A percentile compares a stretch with the other conserved stretches of the same genome.
phyloP scores from a whole-genome alignment of 495 filamentous ascomycete genomes.

The Xylaria acuta region DNA sequence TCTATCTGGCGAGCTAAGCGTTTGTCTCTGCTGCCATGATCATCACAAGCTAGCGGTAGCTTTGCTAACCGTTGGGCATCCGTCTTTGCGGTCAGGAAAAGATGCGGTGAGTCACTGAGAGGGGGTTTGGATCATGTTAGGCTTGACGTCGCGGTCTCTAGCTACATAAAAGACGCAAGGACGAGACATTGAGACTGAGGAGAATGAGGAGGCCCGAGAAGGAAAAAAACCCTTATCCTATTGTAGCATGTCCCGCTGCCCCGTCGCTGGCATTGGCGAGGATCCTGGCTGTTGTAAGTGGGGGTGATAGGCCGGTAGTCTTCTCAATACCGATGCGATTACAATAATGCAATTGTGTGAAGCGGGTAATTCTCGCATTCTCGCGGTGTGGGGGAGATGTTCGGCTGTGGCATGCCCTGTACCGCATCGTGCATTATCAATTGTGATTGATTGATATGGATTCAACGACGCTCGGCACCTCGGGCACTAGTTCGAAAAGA shows the following conservation, averaged over 20 bases:
- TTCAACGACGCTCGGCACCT: constrained; percentile 5
- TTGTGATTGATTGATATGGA: constrained; percentile 14
- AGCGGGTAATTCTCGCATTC: constrained; percentile 22
- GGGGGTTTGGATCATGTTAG: not conserved
- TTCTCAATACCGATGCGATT: constrained; percentile 20
- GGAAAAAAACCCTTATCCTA: constrained; percentile 38
- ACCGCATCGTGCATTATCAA: constrained; percentile 1
- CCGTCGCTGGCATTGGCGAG: constrained; percentile 11
- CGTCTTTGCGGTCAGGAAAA: not conserved
- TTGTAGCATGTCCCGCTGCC: constrained; percentile 12
- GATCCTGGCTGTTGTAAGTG: not conserved
- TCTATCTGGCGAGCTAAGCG: not conserved
- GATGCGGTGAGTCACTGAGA: constrained; percentile 4
- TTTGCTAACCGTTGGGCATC: not conserved
- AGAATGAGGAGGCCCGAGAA: constrained; percentile 12
- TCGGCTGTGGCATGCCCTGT: constrained; percentile 3
- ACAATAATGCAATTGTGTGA: constrained; percentile 31
- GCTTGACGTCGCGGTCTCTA: not conserved
- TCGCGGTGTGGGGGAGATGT: constrained; percentile 2
- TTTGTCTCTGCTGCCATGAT: constrained; percentile 6
- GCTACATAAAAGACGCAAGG: not conserved
- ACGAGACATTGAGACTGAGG: constrained; percentile 4
- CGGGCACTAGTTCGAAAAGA: constrained; percentile 13
- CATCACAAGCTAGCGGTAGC: not conserved
- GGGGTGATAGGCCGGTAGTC: constrained; percentile 11